Evolutionary conservation across 2,329 filamentous ascomycete genomes (phyloP), one percentile per base, ranked within the genome.

Genomic region (Cladorrhinum sp.): DNA sequence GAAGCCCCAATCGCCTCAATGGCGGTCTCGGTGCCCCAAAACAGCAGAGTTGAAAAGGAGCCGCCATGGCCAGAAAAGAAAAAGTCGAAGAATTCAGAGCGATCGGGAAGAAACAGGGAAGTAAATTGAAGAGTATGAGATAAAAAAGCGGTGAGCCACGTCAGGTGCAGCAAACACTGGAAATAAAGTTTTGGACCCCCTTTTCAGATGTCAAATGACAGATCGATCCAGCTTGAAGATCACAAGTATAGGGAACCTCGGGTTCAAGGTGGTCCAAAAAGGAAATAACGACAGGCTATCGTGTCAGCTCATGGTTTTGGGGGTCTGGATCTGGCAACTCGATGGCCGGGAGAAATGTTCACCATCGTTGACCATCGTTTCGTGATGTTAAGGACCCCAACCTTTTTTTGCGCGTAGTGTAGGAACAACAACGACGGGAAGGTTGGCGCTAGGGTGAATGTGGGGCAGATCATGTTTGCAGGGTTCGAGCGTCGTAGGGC

Each of bases 1-100:
- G 25, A 32, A 51, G 36, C 48, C 49, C 36, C 57, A 62, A 32
- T 66, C 63, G 65, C 66, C 65, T 57, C 66, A 67, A 64, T 55
- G 64, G 67, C 67, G 66, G 67, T 66, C 61, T 61, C 61, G 24
- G 29, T 50, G 16, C 29, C n/a, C 4, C 22, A 45, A 57, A 25
- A 55, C 48, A 55, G 24, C 24, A 6, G 7, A 38, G 49, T 53
- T 18, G 24, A 54, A 24, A 52, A 58, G 8, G 48, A 54, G 49
- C 53, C 18, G 51, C n/a, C 38, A 18, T 32, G 32, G 32, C 41
- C 29, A 41, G 13, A 24, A 36, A 24, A 23, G 18, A 58, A 58
- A 52, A 36, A 25, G 18, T 55, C 16, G 27, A n/a, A n/a, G n/a
- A n/a, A n/a, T 36, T 36, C 9, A 36, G 12, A 36, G 10, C 16